phyloP scores from a whole-genome alignment of 2,329 filamentous ascomycete genomes.

The Annulohypoxylon truncatum region DNA sequence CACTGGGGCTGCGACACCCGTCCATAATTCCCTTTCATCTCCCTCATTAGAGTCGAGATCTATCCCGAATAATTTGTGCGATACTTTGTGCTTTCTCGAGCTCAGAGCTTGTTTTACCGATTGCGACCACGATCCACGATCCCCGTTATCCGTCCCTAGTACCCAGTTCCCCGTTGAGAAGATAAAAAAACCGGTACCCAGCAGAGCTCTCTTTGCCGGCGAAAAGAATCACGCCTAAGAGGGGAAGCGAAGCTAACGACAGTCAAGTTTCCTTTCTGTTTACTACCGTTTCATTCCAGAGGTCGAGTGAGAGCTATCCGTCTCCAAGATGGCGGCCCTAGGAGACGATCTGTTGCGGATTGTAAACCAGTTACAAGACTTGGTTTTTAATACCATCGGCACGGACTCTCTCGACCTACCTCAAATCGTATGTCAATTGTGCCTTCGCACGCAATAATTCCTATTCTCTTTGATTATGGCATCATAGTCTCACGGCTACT shows the following conservation, averaged over 20 bases:
- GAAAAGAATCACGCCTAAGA: slow-evolving; percentile 1
- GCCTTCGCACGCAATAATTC: slow-evolving; percentile 29
- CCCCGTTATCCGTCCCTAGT: not conserved
- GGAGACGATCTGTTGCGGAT: slow-evolving; percentile 95
- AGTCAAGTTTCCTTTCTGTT: not conserved
- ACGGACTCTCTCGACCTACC: slow-evolving; percentile 97
- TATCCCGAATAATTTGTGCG: slow-evolving; percentile 9
- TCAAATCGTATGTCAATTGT: slow-evolving; percentile 81
- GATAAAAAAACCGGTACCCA: slow-evolving; percentile 18
- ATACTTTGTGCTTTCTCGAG: slow-evolving; percentile 10
- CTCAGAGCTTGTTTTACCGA: slow-evolving; percentile 19
- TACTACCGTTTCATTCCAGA: slow-evolving; percentile 6
- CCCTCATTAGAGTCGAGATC: slow-evolving; percentile 14
- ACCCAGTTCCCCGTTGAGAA: slow-evolving; percentile 4
- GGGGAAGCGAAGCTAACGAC: slow-evolving; percentile 8
- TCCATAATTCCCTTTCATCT: slow-evolving; percentile 26
- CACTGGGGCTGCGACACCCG: slow-evolving; percentile 29
- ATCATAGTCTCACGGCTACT: slow-evolving; percentile 29
- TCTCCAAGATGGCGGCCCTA: slow-evolving; percentile 82
- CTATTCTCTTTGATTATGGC: not conserved
- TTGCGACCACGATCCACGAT: slow-evolving; percentile 21
- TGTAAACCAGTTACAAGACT: slow-evolving; percentile 97
- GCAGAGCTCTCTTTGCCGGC: slow-evolving; percentile 18
- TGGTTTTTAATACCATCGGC: slow-evolving; percentile 99
- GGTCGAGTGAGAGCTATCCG: slow-evolving; percentile 18